phyloP scores from a whole-genome alignment of 2,329 filamentous ascomycete genomes.

The Westerdykella sp. region DNA sequence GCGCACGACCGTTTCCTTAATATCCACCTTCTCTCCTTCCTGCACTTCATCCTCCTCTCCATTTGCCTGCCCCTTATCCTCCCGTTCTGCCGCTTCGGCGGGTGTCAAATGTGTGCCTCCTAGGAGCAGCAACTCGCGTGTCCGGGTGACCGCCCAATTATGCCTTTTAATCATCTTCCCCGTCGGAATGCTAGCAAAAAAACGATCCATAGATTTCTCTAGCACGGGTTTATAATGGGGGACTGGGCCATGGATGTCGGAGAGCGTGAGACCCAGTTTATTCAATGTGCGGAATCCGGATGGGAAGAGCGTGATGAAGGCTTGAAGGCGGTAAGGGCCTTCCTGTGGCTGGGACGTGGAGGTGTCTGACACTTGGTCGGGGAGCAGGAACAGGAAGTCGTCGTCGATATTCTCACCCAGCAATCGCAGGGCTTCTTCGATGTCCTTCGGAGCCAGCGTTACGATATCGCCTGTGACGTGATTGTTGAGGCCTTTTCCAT shows the following conservation, averaged over 20 bases:
- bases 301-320: conserved; percentile 53
- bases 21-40: conserved; percentile 33
- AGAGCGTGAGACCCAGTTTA: conserved; percentile 49
- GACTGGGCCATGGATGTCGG: conserved; percentile 54
- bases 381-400: conserved; percentile 55
- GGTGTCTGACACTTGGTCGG: conserved; percentile 16
- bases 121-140: conserved; percentile 36
- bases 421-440: conserved; percentile 41
- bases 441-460: conserved; percentile 33
- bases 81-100: conserved; percentile 22
- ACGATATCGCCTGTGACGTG: conserved; percentile 41
- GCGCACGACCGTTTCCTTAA: conserved; percentile 45
- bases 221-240: conserved; percentile 53
- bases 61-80: conserved; percentile 18
- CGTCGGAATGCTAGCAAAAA: conserved; percentile 50
- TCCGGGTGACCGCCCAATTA: conserved; percentile 49
- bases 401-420: conserved; percentile 52
- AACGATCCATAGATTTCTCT: conserved; percentile 56
- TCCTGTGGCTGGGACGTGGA: conserved; percentile 13
- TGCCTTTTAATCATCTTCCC: conserved; percentile 51
- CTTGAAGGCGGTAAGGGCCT: conserved; percentile 49
- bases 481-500: conserved; percentile 36
- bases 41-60: conserved; percentile 2
- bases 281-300: conserved; percentile 52
- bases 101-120: conserved; percentile 41